Base-by-base conservation (phyloP, 768 basidiomycete species). In the Dacryopinax spathularia region DNA sequence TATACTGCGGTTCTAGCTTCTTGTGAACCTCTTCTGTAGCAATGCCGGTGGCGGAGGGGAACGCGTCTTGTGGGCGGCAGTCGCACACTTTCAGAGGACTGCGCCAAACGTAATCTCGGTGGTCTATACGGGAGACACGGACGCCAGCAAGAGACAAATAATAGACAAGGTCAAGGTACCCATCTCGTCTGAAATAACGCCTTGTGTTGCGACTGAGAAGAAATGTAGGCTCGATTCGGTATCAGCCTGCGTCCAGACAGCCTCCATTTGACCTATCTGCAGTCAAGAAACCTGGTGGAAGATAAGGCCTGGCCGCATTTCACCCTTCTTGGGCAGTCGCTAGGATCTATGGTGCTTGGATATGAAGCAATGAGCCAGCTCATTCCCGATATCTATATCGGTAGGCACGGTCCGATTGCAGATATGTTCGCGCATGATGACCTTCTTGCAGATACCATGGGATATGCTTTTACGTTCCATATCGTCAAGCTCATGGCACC, bases 21-120 rank as follows among this genome's bases (percentile, higher is more conserved):
- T 68, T 68, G 69, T 62, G 69, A 69, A 35, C 60, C 69, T 22
- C 41, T 67, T 35, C 33, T 66, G 15, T 72, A 87, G 95, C 71
- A 96, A 98, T 79, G 93, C 94, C 35, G 94, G 95, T 0, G 95
- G 95, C 12, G 96, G 95, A 29, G 95, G 96, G 0, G 95, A 98
- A 74, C 84, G 93, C 1, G 96, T 99, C 1, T 76, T 99, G 0
- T 97, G 94, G 93, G 86, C 89, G 0, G 94, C 92, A 0, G 81
- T 97, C 33, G 80, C 85, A 0, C 80, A 84, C 65, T 76, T 89
- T 61, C 93, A 96, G 69, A 79, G 81, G 22, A 77, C 80, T 18
- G 80, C 88, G 64, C 80, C 80, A 2, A 76, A 87, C 63, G 72
- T 87, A 9, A 71, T 95, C 34, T 86, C 79, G 62, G 81, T 93